Base-by-base conservation (phyloP, 2,329 filamentous ascomycete species). In the Teratosphaeria nubilosa region DNA sequence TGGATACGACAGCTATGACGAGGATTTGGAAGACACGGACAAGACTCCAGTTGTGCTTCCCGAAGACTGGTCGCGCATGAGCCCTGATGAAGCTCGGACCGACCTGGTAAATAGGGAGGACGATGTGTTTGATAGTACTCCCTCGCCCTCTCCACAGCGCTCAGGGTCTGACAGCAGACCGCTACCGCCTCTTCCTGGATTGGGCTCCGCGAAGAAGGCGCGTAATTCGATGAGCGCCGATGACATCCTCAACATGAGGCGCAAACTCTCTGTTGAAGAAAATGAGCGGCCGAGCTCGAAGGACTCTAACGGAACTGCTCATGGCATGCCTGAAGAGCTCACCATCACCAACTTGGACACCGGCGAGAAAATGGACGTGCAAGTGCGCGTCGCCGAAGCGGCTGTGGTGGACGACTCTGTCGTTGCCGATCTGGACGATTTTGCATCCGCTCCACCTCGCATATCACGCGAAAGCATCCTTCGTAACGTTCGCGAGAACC, bases 31-130 rank as follows among this genome's bases (percentile, higher is more conserved):
- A 74, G 92, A 97, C 69, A 92, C 90, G 5, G 90, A 95, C 69
- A 97, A 97, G 78, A 97, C 94, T 0, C 94, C 94, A 0, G 94
- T 99, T 11, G 92, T 99, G n/a, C 83, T 95, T 24, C 94, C 94
- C 0, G 94, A 97, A 68, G 91, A 96, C 71, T 99, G 94, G 94
- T 85, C 88, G 62, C 88, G 83, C 63, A 85, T 86, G 81, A 91
- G 76, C 76, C 89, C 75, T 71, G 85, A 79, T 66, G 83, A 73
- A 24, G 82, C 78, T n/a, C 78, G 83, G 62, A 79, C 75, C 14
- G 78, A 79, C 25, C 69, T 83, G 41, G 76, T 77, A 4, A 75
- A 80, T 59, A 72, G 76, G 13, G 78, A 82, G 37, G 85, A 88
- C 41, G 84, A 90, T 65, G 83, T 85, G 1, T 94, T 88, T 66